phyloP scores from a whole-genome alignment of 2,329 filamentous ascomycete species.

The Byssochlamys sp. region DNA sequence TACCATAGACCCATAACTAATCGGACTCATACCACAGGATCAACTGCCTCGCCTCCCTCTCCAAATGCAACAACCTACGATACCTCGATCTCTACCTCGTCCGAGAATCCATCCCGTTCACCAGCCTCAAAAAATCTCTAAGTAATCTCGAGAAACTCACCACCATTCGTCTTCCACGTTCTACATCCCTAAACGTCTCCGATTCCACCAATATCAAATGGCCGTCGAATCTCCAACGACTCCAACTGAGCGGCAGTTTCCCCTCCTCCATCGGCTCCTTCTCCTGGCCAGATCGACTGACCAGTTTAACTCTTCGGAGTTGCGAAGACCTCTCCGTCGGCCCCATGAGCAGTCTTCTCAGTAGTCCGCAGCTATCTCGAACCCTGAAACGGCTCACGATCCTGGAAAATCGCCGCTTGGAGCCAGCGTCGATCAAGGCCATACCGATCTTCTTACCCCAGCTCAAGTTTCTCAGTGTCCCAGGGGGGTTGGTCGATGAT shows the following conservation, averaged over 20 bases:
- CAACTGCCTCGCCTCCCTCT: conserved; percentile 48
- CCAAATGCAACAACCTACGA: conserved; percentile 44
- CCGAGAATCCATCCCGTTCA: conserved; percentile 40
- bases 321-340: conserved; percentile 16
- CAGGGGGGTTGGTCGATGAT: conserved; percentile 20
- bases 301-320: conserved; percentile 15
- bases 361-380: conserved; percentile 11
- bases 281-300: conserved; percentile 19
- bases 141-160: conserved; percentile 37
- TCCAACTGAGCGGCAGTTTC: conserved; percentile 19
- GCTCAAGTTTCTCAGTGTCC: conserved; percentile 20
- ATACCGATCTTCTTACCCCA: conserved; percentile 17
- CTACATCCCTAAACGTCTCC: conserved; percentile 12
- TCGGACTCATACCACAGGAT: conserved; percentile 19
- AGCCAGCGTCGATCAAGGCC: conserved; percentile 16
- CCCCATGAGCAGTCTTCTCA: conserved; percentile 15
- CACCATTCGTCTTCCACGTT: conserved; percentile 37
- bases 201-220: conserved; percentile 10
- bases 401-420: conserved; percentile 16
- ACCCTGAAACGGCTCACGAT: conserved; percentile 18
- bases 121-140: conserved; percentile 42
- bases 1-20: neutral
- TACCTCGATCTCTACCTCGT: conserved; percentile 46
- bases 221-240: conserved; percentile 16
- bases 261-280: conserved; percentile 13